Evolutionary conservation across 2,329 filamentous ascomycete genomes (phyloP).

Genomic region (Dothistroma pini): DNA sequence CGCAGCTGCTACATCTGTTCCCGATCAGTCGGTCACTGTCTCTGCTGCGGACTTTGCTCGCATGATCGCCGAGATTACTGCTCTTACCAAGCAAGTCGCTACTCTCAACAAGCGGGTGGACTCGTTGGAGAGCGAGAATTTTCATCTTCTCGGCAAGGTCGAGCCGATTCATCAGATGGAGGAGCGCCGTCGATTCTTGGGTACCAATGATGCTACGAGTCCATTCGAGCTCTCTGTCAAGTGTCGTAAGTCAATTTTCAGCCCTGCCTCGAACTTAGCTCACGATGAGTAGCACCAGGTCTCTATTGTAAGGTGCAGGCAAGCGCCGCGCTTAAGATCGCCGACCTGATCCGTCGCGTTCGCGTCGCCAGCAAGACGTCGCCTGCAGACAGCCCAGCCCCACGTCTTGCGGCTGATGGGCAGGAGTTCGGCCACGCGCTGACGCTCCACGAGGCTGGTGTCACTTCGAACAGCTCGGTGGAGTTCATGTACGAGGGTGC

Average conservation of each 20-base stretch:
- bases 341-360: neutral
- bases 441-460: neutral
- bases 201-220: neutral
- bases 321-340: neutral
- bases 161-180: neutral
- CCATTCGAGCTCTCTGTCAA: constrained; percentile 1
- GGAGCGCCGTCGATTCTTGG: neutral
- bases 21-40: neutral
- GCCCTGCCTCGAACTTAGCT: neutral
- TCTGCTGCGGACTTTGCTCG: neutral
- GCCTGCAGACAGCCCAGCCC: neutral
- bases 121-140: neutral
- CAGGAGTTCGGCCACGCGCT: neutral
- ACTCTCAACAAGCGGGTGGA: neutral
- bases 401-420: neutral
- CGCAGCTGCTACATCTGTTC: neutral
- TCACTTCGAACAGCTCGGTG: neutral
- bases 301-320: neutral
- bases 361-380: neutral
- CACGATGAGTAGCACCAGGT: neutral
- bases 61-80: neutral
- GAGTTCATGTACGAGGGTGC: neutral
- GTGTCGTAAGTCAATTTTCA: neutral
- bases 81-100: neutral
- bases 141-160: neutral